These are phyloP conservation scores for Starmerella apis DNA, from an alignment of 805 yeast genomes.

Conservation along the genomic window DNA sequence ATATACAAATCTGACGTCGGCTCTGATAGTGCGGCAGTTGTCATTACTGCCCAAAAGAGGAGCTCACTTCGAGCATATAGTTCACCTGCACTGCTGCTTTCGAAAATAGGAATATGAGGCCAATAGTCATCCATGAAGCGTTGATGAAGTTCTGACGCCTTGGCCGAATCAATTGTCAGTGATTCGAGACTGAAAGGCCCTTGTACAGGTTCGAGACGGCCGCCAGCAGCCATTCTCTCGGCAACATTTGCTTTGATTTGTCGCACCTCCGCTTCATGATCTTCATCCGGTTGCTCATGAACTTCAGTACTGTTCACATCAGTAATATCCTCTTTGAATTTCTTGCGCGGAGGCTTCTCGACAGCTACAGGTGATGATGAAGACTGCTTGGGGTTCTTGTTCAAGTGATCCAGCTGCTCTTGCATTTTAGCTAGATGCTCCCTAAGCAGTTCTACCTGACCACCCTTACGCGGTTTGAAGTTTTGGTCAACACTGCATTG, in stretches of 20 bases:
- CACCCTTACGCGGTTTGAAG: slow-evolving; percentile 83
- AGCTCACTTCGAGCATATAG: slow-evolving; percentile 74
- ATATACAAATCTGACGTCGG: slow-evolving; percentile 77
- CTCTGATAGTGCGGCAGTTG: slow-evolving; percentile 76
- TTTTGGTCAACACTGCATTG: slow-evolving; percentile 84
- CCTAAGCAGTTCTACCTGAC: slow-evolving; percentile 72
- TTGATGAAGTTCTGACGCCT: slow-evolving; percentile 64
- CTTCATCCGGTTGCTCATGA: slow-evolving; percentile 4
- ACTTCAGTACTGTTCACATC: background rate
- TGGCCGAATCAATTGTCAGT: slow-evolving; percentile 51
- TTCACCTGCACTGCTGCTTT: slow-evolving; percentile 60
- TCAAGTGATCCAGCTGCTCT: slow-evolving; percentile 57
- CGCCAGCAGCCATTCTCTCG: slow-evolving; percentile 21
- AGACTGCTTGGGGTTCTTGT: slow-evolving; percentile 28
- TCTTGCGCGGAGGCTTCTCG: background rate
- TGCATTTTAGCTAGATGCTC: slow-evolving; percentile 74
- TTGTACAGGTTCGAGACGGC: slow-evolving; percentile 16
- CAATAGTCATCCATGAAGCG: slow-evolving; percentile 55
- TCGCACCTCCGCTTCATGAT: slow-evolving; percentile 9
- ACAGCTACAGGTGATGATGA: slow-evolving; percentile 13
- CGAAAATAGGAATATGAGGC: slow-evolving; percentile 71
- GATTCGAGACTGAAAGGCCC: slow-evolving; percentile 46
- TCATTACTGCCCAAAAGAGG: slow-evolving; percentile 81
- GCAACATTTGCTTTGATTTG: slow-evolving; percentile 19
- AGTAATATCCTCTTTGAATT: background rate